Base-by-base conservation (phyloP, 208 protist genomes). In the Wallacemonas sp. region DNA sequence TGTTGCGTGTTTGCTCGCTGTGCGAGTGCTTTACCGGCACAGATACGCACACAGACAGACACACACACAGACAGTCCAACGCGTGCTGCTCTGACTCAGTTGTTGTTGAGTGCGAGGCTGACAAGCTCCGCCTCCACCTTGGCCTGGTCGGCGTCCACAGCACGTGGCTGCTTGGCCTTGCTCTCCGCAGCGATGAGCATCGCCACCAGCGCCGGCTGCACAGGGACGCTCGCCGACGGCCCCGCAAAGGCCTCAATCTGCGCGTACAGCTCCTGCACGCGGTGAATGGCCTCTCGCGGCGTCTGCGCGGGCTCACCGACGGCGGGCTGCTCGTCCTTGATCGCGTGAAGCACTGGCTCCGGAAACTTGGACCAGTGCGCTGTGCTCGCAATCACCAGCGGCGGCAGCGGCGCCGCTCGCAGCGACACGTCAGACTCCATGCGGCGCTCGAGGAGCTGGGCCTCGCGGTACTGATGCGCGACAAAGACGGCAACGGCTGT, bases 351-450 rank as follows among this genome's bases (percentile, higher is more conserved):
- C 8, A 96, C 87, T 38, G 87, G 73, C 12, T 82, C 74, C 1
- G 90, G 87, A 44, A 96, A 96, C 72, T 96, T 96, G 7, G 90
- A 77, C 86, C 87, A 96, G 76, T 92, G 86, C 23, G 90, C 90
- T 4, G 90, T 96, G 79, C 84, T 89, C 26, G 74, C 81, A 29
- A 94, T 77, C 23, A 92, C 69, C 22, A 95, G 73, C 50, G 87
- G 79, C 32, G 72, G 69, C 33, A 79, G 48, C 31, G 65, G 62
- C 20, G 41, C 46, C 44, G 61, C 12, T 38, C 66, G 55, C 66
- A 59, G 61, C 32, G 50, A 12, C 46, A 42, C 50, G 68, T 77
- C 26, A 64, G 26, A 65, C 54, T 74, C 1, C 46, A 83, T 52
- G 65, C 77, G 59, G 22, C 55, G 52, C 48, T 72, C 33, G 20